Evolutionary conservation across 495 filamentous ascomycete genomes (phyloP).

Genomic region (Penicillium argentinense): DNA sequence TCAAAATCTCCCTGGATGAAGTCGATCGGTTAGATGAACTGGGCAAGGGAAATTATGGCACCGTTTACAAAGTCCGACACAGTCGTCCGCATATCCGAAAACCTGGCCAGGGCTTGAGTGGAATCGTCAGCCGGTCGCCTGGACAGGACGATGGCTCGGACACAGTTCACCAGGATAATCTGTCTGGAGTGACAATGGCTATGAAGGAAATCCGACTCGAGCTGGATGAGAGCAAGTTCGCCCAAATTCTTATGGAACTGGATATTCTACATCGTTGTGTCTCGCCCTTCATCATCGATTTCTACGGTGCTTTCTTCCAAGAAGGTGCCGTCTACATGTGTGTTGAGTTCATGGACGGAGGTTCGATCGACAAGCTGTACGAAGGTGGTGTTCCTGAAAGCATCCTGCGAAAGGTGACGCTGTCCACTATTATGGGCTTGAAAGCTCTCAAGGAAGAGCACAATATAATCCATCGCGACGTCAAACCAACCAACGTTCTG

Average conservation of each 20-base stretch:
- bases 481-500: slow-evolving; percentile 97
- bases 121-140: slow-evolving; percentile 51
- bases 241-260: slow-evolving; percentile 96
- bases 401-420: slow-evolving; percentile 85
- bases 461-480: slow-evolving; percentile 98
- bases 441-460: slow-evolving; percentile 96
- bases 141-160: slow-evolving; percentile 28
- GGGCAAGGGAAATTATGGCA: slow-evolving; percentile 98
- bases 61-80: slow-evolving; percentile 94
- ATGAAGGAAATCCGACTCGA: slow-evolving; percentile 99
- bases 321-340: slow-evolving; percentile 99
- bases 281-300: slow-evolving; percentile 96
- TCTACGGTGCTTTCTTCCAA: slow-evolving; percentile 98
- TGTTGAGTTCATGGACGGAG: slow-evolving; percentile 99
- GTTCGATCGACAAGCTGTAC: slow-evolving; percentile 97
- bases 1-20: slow-evolving; percentile 94
- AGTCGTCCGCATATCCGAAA: slow-evolving; percentile 73
- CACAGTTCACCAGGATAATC: slow-evolving; percentile 28
- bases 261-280: slow-evolving; percentile 94
- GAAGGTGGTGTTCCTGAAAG: slow-evolving; percentile 88
- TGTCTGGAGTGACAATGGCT: slow-evolving; percentile 83
- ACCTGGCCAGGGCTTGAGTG: slow-evolving; percentile 72
- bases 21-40: slow-evolving; percentile 93
- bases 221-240: slow-evolving; percentile 93
- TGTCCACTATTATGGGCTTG: slow-evolving; percentile 88